Base-by-base conservation (phyloP, 1,139 yeast species). In the Suhomyces bokatorum region DNA sequence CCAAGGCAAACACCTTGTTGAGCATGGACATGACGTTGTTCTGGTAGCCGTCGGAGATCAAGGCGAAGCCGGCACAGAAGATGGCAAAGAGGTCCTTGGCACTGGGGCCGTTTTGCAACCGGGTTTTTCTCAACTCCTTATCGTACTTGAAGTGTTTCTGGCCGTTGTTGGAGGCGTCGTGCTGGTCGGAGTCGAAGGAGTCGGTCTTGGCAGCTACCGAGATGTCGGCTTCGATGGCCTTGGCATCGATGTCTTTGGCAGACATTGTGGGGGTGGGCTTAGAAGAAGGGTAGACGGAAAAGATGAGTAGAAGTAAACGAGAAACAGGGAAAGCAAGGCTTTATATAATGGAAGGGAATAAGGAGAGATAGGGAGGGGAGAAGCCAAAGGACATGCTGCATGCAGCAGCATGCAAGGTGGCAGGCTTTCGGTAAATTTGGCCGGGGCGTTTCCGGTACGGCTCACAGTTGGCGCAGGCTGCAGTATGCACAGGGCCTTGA, bases 21-120 rank as follows among this genome's bases (percentile, higher is more conserved):
- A 73, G 54, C 81, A 81, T 79, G 11, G 83, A 77, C 80, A 81
- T 81, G 49, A 80, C 70, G 52, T 77, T 79, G 57, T 81, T 81
- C 56, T 80, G 85, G 60, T 81, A 81, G 7, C 87, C 87, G 57
- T 81, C 87, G 17, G 81, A 75, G 53, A 80, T 73, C 52, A 81
- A 66, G 1, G 85, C 87, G 45, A 76, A 78, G 15, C 86, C 86
- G 12, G 82, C 73, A 57, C 80, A 75, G 39, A 75, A 55, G 44
- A 78, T 73, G 40, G 76, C 67, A 56, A 77, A 57, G 37, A 67
- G 52, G 48, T 73, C 77, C 37, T 54, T 64, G 37, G 56, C 31
- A 33, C 53, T 54, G 12, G 64, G 63, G 2, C 70, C 71, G 1
- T 57, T 59, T 8, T 45, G 55, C 40, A 68, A 63, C 45, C 79